Evolutionary conservation across 805 yeast species (phyloP).

Genomic region (Kurtzmaniella cleridarum): DNA sequence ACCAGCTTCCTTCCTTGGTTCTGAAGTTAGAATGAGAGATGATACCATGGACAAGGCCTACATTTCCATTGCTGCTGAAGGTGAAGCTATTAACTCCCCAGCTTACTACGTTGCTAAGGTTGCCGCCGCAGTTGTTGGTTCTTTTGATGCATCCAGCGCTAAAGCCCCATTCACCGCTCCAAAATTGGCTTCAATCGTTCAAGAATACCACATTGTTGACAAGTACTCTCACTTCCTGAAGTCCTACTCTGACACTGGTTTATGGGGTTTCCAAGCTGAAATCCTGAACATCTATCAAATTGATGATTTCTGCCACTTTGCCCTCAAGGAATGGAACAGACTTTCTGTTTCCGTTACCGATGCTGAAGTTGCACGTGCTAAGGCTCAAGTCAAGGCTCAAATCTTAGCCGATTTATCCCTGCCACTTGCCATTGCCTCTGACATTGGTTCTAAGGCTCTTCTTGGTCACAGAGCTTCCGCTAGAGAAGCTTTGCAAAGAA

Average conservation of each 20-base stretch:
- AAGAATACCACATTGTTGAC: conserved; percentile 70
- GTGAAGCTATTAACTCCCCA: conserved; percentile 60
- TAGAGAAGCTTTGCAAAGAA: conserved; percentile 52
- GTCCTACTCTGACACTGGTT: conserved; percentile 72
- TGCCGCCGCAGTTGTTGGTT: conserved; percentile 56
- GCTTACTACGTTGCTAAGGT: conserved; percentile 68
- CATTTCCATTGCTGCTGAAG: conserved; percentile 69
- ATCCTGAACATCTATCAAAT: conserved; percentile 53
- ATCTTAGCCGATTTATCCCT: conserved; percentile 47
- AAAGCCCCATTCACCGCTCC: conserved; percentile 52
- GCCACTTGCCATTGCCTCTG: conserved; percentile 47
- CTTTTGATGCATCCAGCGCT: conserved; percentile 50
- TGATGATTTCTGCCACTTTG: conserved; percentile 77
- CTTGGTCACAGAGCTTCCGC: conserved; percentile 60
- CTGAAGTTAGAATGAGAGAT: conserved; percentile 84
- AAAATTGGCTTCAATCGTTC: conserved; percentile 63
- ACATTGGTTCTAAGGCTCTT: conserved; percentile 56
- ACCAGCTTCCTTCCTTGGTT: conserved; percentile 70
- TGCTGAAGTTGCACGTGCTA: conserved; percentile 74
- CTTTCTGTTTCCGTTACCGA: conserved; percentile 69
- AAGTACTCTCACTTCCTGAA: conserved; percentile 65
- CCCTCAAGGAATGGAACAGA: conserved; percentile 85
- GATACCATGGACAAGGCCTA: conserved; percentile 80
- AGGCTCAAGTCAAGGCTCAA: conserved; percentile 62
- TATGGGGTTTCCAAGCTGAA: conserved; percentile 77